phyloP scores from a whole-genome alignment of 768 basidiomycete species.

The Pleurotus giganteus region DNA sequence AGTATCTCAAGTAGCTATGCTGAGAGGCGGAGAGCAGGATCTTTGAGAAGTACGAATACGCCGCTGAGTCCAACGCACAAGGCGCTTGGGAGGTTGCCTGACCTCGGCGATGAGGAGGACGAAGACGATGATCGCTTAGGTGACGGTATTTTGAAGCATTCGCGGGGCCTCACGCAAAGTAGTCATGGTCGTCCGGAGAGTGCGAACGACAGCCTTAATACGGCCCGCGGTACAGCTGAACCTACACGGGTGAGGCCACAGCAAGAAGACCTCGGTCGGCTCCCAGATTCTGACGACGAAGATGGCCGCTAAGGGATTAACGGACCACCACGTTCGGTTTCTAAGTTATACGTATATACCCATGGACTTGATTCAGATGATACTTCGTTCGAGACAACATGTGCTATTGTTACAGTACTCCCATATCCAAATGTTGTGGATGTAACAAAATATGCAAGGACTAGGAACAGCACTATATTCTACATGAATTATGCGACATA shows the following conservation, averaged over 20 bases:
- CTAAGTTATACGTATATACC: background rate
- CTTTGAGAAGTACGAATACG: background rate
- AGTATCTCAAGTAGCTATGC: background rate
- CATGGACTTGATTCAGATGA: background rate
- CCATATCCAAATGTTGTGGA: too few species aligned
- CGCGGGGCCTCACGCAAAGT: background rate
- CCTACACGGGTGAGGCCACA: background rate
- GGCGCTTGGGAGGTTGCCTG: background rate
- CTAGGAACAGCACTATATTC: too few species aligned
- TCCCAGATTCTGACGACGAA: constrained; percentile 6
- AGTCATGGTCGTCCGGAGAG: background rate
- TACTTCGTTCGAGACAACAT: too few species aligned
- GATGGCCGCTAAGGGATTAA: background rate
- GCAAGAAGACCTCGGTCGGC: constrained; percentile 3
- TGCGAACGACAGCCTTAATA: background rate
- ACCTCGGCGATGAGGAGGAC: constrained; percentile 7
- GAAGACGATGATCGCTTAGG: background rate
- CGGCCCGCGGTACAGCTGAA: background rate
- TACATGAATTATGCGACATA: too few species aligned
- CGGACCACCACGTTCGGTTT: background rate
- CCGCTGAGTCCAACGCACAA: constrained; percentile 1
- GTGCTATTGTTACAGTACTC: too few species aligned
- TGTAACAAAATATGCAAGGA: too few species aligned
- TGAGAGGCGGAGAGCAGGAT: constrained; percentile 4
- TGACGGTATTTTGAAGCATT: background rate